Evolutionary conservation across 1,139 yeast species (phyloP), one percentile per base, ranked within the genome.

Genomic region (Debaryomyces sp.): DNA sequence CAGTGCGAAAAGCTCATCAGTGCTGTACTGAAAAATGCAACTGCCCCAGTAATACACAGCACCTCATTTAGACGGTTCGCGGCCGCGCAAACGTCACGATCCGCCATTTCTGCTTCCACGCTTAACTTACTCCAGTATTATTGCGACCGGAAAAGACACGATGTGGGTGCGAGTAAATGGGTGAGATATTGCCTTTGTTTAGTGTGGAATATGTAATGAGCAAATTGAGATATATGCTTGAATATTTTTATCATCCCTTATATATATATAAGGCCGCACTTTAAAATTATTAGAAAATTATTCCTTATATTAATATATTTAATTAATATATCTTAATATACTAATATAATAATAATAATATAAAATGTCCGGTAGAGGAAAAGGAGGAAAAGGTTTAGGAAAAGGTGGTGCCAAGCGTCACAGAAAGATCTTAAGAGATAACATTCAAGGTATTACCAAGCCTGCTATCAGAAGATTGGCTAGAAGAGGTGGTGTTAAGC

Each of bases 401-500:
- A 92, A 94, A 81, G 98, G 94, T 80, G 98, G 98, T 82, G 98
- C 99, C 68, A 94, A 94, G 87, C 94, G 98, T 81, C 99, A 94
- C 91, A 89, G 98, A 87, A 92, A 92, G 89, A 90, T 94, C 79
- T 84, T 92, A 66, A 91, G 98, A 84, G 99, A 94, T 77, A 94
- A 94, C 92, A 92, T 94, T 64, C 98, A 92, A 81, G 99, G 99
- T 83, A 92, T 94, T 72, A 94, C 99, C 60, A 94, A 94, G 84
- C 99, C 99, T 73, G 99, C 99, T 68, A 94, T 94, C 73, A 91
- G 99, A 83, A 92, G 99, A 89, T 87, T 94, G 70, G 99, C 99
- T 55, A 92, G 99, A 87, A 91, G 99, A 89, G 99, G 99, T 81
- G 99, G 99, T 89, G 99, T 94, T 72, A 94, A 94, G 87, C 97